Evolutionary conservation across 2,329 filamentous ascomycete species (phyloP), one percentile per base, ranked within the genome.

Genomic region (Fusarium armeniacum): DNA sequence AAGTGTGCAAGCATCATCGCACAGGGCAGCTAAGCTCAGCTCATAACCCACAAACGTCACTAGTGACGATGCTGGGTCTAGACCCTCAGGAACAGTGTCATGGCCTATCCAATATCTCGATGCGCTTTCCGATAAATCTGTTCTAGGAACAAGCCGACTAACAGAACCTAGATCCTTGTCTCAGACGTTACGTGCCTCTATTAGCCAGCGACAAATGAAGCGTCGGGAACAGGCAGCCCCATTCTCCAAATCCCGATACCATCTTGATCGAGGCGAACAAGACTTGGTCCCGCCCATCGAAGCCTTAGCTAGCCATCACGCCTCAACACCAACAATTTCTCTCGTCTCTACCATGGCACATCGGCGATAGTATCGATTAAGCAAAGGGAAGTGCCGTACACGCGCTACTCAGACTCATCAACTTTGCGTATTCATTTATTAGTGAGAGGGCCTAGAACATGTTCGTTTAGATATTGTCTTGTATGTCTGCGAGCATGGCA

Each of bases 321-420:
- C 50, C 66, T 63, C 51, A 70, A 70, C 67, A 70, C 62, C 67
- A 70, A 45, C 38, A 41, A 63, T 40, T 32, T 36, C 32, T 46
- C 53, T 54, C 38, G 40, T 43, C 44, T 28, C 26, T 41, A 26
- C 35, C 35, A 63, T 56, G 36, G 41, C 41, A 41, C 50, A 67
- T 69, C 62, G 47, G 62, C 56, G 57, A 55, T 57, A 55, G 44
- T 57, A 70, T 67, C 65, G 50, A 51, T 45, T 22, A 43, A 36
- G 43, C 55, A 65, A 53, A 16, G 41, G 10, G n/a, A 43, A 30
- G 20, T 69, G 10, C 49, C 49, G 24, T 36, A 52, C 18, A 6
- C 28, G 16, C n/a, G 33, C 38, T 28, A 9, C 50, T 55, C 38
- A 54, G 41, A 35, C 53, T 54, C 16, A 30, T 16, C 41, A 57